Percentiles rank a stretch among this genome's conserved stretches.
These are phyloP conservation scores for Cryptosporidium sp. DNA, from an alignment of 169 alveolate genomes.

Conservation along the genomic window DNA sequence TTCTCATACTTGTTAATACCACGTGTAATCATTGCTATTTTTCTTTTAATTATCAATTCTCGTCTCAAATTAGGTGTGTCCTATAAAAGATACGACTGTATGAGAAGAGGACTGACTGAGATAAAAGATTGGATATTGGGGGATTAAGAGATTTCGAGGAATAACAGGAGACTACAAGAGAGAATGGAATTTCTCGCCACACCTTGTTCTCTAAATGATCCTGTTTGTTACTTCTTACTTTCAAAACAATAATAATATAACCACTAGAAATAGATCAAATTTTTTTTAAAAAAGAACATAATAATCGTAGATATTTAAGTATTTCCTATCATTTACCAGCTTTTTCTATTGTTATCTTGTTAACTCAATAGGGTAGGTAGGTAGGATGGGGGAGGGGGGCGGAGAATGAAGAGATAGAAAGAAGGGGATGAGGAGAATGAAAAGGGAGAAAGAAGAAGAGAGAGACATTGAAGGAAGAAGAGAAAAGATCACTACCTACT, in stretches of 20 bases:
- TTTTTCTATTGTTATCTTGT: no score
- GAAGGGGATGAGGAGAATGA: no score
- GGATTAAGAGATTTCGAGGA: background rate
- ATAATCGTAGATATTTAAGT: background rate
- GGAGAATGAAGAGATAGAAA: no score
- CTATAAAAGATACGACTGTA: no score
- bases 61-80: background rate
- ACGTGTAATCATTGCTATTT: background rate
- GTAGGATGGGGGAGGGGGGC: no score
- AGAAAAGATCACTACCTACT: background rate
- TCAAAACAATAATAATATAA: background rate
- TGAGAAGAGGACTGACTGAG: no score
- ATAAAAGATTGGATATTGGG: no score
- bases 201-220: background rate
- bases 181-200: background rate
- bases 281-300: background rate
- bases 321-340: background rate
- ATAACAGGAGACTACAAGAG: background rate
- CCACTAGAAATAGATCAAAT: background rate
- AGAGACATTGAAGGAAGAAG: no score
- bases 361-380: no score
- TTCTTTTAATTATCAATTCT: background rate
- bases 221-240: background rate
- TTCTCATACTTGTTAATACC: background rate
- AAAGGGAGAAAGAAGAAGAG: no score